phyloP scores from a whole-genome alignment of 768 basidiomycete species.

The Boletus pseudo-olivaceus region DNA sequence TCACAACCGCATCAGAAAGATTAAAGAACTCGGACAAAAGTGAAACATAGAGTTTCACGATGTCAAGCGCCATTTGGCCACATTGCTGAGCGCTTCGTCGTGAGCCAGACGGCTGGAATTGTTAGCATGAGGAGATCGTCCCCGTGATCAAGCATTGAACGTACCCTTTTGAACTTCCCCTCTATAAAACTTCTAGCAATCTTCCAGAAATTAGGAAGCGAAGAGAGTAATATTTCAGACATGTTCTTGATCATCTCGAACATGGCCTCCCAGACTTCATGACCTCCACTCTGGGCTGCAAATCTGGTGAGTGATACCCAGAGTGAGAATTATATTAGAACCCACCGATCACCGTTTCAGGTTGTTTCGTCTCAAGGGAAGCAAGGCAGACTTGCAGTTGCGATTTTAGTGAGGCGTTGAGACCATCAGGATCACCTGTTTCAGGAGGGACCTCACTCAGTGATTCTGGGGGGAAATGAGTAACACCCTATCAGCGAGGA shows the following conservation, averaged over 20 bases:
- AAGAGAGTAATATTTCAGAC: conserved; percentile 81
- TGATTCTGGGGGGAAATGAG: conserved; percentile 36
- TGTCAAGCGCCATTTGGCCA: conserved; percentile 82
- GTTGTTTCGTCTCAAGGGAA: conserved; percentile 60
- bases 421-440: conserved; percentile 32
- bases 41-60: conserved; percentile 81
- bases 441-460: conserved; percentile 42
- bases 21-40: conserved; percentile 83
- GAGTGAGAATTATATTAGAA: neutral
- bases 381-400: conserved; percentile 61
- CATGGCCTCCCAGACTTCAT: conserved; percentile 79
- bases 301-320: neutral
- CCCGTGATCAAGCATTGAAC: conserved; percentile 5
- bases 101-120: conserved; percentile 38
- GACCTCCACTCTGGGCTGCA: conserved; percentile 65
- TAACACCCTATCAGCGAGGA: conserved; percentile 1
- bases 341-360: conserved; percentile 61
- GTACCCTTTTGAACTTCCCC: conserved; percentile 87
- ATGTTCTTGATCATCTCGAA: conserved; percentile 77
- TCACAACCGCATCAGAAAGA: conserved; percentile 74
- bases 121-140: neutral
- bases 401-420: conserved; percentile 44
- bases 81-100: conserved; percentile 82
- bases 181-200: conserved; percentile 89
- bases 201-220: conserved; percentile 91